Evolutionary conservation across 2,329 filamentous ascomycete species (phyloP).

Genomic region (Colletotrichum truncatum): DNA sequence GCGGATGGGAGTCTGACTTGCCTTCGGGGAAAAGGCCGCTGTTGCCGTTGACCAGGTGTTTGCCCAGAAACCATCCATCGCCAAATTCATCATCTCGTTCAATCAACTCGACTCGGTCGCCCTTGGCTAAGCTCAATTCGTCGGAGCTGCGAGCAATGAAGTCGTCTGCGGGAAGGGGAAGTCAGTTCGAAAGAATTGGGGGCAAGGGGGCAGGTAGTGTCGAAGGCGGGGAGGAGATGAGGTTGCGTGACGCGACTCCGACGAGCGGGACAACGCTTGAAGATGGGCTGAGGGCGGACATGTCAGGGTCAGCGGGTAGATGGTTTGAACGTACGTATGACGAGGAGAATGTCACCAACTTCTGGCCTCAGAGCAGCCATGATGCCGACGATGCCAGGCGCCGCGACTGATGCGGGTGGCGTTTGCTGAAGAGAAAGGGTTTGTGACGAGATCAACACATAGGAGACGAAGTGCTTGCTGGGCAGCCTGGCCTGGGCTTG

Average conservation of each 20-base stretch:
- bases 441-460: conserved; percentile 32
- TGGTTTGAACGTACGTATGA: conserved; percentile 69
- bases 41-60: conserved; percentile 76
- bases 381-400: conserved; percentile 34
- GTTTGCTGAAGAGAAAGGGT: conserved; percentile 27
- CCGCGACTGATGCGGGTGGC: conserved; percentile 31
- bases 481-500: conserved; percentile 26
- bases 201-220: neutral
- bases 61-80: conserved; percentile 85
- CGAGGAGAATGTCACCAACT: conserved; percentile 73
- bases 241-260: conserved; percentile 17
- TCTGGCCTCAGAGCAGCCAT: conserved; percentile 64
- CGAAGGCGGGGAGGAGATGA: conserved; percentile 16
- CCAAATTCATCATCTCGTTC: conserved; percentile 90
- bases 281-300: conserved; percentile 1
- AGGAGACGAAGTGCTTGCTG: conserved; percentile 26
- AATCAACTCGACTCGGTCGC: conserved; percentile 83
- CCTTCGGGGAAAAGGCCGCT: conserved; percentile 87
- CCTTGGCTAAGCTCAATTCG: conserved; percentile 88
- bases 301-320: neutral
- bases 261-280: conserved; percentile 1
- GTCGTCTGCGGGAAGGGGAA: conserved; percentile 70
- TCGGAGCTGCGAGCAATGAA: conserved; percentile 92
- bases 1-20: conserved; percentile 49
- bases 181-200: neutral